Evolutionary conservation across 2,329 filamentous ascomycete species (phyloP).

Genomic region (Neoarthrinium moseri): DNA sequence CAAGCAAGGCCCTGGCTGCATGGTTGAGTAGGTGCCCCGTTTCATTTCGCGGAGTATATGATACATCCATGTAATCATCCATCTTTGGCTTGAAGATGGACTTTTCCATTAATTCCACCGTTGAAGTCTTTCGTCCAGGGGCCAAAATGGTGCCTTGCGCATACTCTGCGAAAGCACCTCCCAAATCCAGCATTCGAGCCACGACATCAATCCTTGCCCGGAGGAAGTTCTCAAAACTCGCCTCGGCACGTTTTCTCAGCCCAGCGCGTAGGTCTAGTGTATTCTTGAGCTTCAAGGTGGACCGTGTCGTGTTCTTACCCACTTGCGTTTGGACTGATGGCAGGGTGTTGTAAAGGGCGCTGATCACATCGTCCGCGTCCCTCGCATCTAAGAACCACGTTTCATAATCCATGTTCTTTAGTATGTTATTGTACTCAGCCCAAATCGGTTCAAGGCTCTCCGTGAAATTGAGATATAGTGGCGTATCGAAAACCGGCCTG

Average conservation of each 20-base stretch:
- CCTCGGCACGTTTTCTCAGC: constrained; percentile 10
- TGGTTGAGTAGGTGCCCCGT: background rate
- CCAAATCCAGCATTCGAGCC: background rate
- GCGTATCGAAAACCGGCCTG: no score
- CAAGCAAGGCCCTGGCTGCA: background rate
- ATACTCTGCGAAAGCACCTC: background rate
- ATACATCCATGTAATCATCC: background rate
- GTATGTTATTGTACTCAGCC: constrained; percentile 1
- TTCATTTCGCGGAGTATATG: background rate
- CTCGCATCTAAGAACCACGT: constrained; percentile 8
- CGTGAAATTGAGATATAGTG: background rate
- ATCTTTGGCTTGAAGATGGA: background rate
- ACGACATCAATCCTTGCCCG: background rate
- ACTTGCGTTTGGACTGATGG: background rate
- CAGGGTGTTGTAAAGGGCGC: constrained; percentile 4
- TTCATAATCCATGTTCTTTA: constrained; percentile 5
- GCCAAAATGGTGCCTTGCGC: background rate
- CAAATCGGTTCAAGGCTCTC: background rate
- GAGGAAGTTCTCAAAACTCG: constrained; percentile 11
- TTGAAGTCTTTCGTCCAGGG: no score
- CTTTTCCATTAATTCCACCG: no score
- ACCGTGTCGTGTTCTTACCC: background rate
- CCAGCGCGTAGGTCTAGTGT: constrained; percentile 8
- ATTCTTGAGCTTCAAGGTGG: constrained; percentile 1
- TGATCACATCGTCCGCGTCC: constrained; percentile 6